A percentile compares a stretch with the other conserved stretches of the same genome.
Evolutionary conservation across 306 rosid genomes (phyloP).

Genomic region (Abrus precatorius): DNA sequence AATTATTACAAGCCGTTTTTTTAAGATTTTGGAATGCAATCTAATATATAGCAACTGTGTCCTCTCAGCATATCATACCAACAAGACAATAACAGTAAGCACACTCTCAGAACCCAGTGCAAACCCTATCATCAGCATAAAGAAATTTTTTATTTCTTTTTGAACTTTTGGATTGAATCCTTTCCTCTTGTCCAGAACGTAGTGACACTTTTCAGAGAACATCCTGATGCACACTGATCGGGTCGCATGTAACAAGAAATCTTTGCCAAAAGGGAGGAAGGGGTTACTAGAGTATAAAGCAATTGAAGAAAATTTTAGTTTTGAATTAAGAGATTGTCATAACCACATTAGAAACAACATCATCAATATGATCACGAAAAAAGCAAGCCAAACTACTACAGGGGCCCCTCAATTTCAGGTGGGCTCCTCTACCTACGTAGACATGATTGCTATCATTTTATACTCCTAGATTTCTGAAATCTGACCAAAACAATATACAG

Average conservation of each 20-base stretch:
- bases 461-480: constrained; percentile 54
- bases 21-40: no score
- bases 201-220: not conserved
- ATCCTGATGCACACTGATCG: not conserved
- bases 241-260: constrained; percentile 11
- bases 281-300: not conserved
- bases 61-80: not conserved
- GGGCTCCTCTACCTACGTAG: constrained; percentile 53
- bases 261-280: not conserved
- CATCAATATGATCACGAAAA: constrained; percentile 36
- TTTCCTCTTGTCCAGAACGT: not conserved
- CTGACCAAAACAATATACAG: constrained; percentile 73
- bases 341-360: constrained; percentile 36
- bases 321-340: constrained; percentile 33
- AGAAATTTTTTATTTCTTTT: not conserved
- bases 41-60: no score
- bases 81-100: not conserved
- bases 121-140: not conserved
- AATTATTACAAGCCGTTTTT: no score
- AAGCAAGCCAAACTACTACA: constrained; percentile 41
- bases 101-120: not conserved
- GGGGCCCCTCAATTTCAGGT: constrained; percentile 49
- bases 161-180: constrained; percentile 2
- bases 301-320: not conserved
- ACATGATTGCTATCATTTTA: constrained; percentile 50